phyloP scores from a whole-genome alignment of 768 basidiomycete species.

The Psilocybe sp. region DNA sequence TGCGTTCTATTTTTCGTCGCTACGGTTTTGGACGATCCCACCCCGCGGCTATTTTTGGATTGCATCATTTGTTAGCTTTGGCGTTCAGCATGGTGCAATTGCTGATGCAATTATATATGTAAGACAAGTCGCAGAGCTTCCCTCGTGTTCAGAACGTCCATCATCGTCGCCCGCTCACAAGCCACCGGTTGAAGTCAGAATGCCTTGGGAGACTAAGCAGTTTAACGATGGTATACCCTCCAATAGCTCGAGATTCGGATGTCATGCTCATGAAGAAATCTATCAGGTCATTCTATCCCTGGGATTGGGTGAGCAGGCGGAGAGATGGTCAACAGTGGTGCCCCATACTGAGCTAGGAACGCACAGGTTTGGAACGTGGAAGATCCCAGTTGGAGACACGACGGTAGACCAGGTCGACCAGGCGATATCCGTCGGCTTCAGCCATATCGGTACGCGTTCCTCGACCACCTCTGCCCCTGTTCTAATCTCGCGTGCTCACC shows the following conservation, averaged over 20 bases:
- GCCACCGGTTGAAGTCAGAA: constrained; percentile 17
- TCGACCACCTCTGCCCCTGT: neutral
- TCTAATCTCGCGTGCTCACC: neutral
- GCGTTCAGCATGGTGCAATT: no score
- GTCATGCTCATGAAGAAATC: neutral
- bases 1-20: no score
- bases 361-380: constrained; percentile 60
- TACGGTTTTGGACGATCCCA: no score
- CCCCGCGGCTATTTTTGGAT: no score
- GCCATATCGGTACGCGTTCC: constrained; percentile 50
- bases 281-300: constrained; percentile 45
- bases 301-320: constrained; percentile 37
- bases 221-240: constrained; percentile 56
- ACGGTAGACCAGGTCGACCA: constrained; percentile 56
- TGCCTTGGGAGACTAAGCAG: constrained; percentile 61
- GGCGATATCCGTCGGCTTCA: constrained; percentile 59
- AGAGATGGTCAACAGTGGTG: neutral
- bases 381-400: constrained; percentile 52
- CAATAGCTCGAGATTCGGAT: neutral
- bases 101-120: no score
- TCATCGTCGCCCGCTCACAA: neutral
- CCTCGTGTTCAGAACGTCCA: neutral
- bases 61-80: no score
- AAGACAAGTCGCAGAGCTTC: no score
- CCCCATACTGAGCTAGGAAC: neutral